These are phyloP conservation scores for Didymella pinodella DNA, from an alignment of 2,329 filamentous ascomycete genomes.

Conservation along the genomic window DNA sequence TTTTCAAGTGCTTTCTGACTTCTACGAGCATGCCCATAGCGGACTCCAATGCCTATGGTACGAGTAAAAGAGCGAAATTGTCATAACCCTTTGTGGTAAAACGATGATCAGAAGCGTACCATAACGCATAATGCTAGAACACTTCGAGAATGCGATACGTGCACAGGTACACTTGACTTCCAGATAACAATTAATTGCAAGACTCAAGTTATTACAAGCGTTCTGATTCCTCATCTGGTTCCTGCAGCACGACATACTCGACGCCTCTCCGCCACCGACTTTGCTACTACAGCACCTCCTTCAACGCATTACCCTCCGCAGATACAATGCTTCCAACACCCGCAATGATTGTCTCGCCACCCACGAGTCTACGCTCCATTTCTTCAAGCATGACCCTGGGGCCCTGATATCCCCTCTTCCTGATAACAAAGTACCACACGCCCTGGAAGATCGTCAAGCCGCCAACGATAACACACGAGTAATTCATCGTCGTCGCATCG, in stretches of 20 bases:
- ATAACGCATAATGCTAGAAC: too few relatives aligned
- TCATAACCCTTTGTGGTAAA: too few relatives aligned
- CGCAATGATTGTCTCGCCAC: conserved; percentile 18
- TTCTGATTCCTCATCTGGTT: neutral
- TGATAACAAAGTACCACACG: conserved; percentile 54
- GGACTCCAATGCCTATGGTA: too few relatives aligned
- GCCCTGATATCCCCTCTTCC: conserved; percentile 51
- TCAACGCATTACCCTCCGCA: conserved; percentile 2
- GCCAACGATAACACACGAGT: conserved; percentile 61
- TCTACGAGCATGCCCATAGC: too few relatives aligned
- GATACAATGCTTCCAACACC: neutral
- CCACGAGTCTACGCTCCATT: conserved; percentile 26
- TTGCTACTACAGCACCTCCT: conserved; percentile 13
- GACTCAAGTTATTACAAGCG: neutral
- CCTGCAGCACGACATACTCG: neutral
- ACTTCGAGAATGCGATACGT: too few relatives aligned
- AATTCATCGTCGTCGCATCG: conserved; percentile 61
- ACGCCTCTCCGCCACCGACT: neutral
- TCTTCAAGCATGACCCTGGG: conserved; percentile 42
- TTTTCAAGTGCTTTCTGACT: too few relatives aligned
- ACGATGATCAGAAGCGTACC: too few relatives aligned
- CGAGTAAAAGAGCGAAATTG: too few relatives aligned
- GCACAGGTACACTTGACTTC: too few relatives aligned
- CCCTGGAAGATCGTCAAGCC: conserved; percentile 60
- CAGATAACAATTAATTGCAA: too few relatives aligned